Evolutionary conservation across 2,329 filamentous ascomycete species (phyloP).

Genomic region (Clonostachys sp.): DNA sequence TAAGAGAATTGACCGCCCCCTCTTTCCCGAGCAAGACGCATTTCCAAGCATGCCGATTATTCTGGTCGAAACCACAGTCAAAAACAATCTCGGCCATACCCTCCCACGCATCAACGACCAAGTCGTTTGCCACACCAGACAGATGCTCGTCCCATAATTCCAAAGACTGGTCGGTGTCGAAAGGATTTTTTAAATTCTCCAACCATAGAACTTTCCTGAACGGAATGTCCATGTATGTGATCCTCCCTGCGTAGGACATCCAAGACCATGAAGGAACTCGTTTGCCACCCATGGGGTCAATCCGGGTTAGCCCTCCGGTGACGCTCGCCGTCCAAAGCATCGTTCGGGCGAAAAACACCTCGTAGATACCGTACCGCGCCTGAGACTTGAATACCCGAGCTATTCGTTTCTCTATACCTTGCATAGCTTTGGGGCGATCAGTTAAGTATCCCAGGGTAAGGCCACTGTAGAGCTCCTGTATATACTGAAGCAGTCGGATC

Average conservation of each 20-base stretch:
- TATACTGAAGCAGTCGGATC: not conserved
- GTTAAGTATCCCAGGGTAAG: not conserved
- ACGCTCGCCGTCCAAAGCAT: not conserved
- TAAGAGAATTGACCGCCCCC: not conserved
- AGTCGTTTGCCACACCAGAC: not conserved
- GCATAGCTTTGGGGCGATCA: not conserved
- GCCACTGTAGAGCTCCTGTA: not conserved
- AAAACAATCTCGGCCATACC: not conserved
- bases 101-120: not conserved
- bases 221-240: not conserved
- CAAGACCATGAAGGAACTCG: not conserved
- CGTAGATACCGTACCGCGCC: not conserved
- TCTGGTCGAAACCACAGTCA: not conserved
- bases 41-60: not conserved
- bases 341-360: not conserved
- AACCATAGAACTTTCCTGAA: not conserved
- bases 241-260: not conserved
- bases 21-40: not conserved
- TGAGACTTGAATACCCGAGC: not conserved
- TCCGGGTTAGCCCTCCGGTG: not conserved
- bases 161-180: not conserved
- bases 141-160: not conserved
- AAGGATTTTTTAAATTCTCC: not conserved
- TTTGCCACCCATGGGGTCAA: not conserved
- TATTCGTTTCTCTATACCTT: not conserved